Evolutionary conservation across 371 early-diverging fungal genomes (phyloP).

Genomic region (Polyrhizophydium stewartii): DNA sequence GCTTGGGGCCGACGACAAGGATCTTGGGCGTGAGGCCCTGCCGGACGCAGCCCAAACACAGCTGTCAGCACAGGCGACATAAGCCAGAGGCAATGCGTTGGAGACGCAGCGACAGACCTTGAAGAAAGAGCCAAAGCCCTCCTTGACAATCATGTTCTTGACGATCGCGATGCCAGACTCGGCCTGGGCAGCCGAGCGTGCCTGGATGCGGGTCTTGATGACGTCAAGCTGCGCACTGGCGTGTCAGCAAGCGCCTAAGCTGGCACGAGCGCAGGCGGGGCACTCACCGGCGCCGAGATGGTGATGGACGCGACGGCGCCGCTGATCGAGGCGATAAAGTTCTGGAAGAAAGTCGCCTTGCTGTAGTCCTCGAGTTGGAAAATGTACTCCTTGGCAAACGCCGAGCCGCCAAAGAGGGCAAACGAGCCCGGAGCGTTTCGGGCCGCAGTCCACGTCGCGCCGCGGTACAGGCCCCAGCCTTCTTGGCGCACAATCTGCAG

Average conservation of each 20-base stretch:
- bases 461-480: slow-evolving; percentile 90
- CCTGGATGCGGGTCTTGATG: slow-evolving; percentile 96
- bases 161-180: slow-evolving; percentile 85
- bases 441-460: slow-evolving; percentile 97
- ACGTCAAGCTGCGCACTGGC: slow-evolving; percentile 67
- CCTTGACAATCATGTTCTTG: slow-evolving; percentile 80
- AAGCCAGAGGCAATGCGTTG: not conserved
- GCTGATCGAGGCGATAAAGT: slow-evolving; percentile 93
- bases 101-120: slow-evolving; percentile 68
- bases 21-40: slow-evolving; percentile 91
- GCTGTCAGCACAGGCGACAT: not conserved
- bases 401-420: slow-evolving; percentile 95
- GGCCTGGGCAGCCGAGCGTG: slow-evolving; percentile 81
- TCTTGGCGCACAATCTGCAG: slow-evolving; percentile 80
- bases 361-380: slow-evolving; percentile 83
- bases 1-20: slow-evolving; percentile 87
- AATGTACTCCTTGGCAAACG: slow-evolving; percentile 89
- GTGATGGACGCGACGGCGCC: slow-evolving; percentile 94
- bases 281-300: slow-evolving; percentile 79
- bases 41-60: not conserved
- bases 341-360: slow-evolving; percentile 96
- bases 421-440: slow-evolving; percentile 98
- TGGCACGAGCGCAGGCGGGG: not conserved
- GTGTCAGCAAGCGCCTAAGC: not conserved
- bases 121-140: slow-evolving; percentile 93